Base-by-base conservation (phyloP, 1,284 basidiomycete genomes). In the Cutaneotrichosporon sp. region DNA sequence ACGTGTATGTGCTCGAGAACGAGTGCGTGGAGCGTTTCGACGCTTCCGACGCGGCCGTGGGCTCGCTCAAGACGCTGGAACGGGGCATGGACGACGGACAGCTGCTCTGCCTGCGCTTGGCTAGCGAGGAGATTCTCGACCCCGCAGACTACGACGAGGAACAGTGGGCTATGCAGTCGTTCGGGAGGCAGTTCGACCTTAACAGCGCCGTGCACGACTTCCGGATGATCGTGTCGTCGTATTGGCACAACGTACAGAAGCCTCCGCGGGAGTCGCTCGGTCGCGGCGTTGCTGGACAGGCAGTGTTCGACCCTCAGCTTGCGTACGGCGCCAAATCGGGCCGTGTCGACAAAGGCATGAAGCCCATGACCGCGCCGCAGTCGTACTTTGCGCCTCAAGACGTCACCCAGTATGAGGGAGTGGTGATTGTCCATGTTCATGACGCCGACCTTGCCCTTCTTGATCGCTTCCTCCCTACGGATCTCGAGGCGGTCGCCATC, bases 401-500 rank as follows among this genome's bases (percentile, higher is more conserved):
- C 18, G 35, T 69, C 15, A 54, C 62, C n/a, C 56, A 61, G 8
- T 41, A 58, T 20, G 20, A 44, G 8, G 68, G 68, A 14, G 38
- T 72, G 10, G 57, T 73, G 38, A n/a, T n/a, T n/a, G 51, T 73
- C n/a, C 55, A 64, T 37, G 67, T 74, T 8, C 66, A 68, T 0
- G 15, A 23, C 4, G n/a, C 49, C 15, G 46, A 62, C 14, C 56
- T 74, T 1, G 62, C 67, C 9, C 47, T 67, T 20, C 56, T 76
- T 54, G 74, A 76, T 58, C 68, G 66, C 5, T 55, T 73, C 44
- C 64, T 77, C 18, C 73, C 73, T 1, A 35, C 60, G 1, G 65
- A 69, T 46, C 61, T 74, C 20, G 68, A 69, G 8, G 68, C 70
- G 20, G 74, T 77, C 26, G 75, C 65, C 12, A 54, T 77, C 2